Percentiles rank a stretch among this genome's conserved stretches.
Conservation (phyloP, 768 basidiomycete species). For the Tulasnella sp. region DNA sequence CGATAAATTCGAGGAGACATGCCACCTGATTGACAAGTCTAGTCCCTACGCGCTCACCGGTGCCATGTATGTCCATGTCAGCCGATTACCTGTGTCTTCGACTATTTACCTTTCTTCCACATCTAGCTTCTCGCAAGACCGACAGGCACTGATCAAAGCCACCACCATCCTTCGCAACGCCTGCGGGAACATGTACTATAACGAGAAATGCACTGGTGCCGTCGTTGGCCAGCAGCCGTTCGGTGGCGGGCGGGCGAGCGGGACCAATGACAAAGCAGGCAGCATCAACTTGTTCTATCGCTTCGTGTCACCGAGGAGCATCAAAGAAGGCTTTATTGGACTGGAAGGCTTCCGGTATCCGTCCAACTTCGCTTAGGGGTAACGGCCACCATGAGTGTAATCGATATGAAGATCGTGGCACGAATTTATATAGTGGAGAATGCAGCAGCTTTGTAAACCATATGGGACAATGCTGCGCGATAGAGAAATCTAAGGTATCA, state of each 20-base stretch:
- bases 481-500: too few relatives aligned
- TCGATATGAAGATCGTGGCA: background rate
- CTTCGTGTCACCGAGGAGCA: constrained; percentile 79
- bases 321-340: constrained; percentile 94
- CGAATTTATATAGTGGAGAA: background rate
- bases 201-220: constrained; percentile 97
- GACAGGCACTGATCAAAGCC: constrained; percentile 67
- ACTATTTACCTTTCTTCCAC: too few relatives aligned
- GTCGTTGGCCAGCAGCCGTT: constrained; percentile 98
- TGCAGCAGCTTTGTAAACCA: background rate
- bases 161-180: constrained; percentile 79
- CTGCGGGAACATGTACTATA: constrained; percentile 96
- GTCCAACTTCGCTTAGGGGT: constrained; percentile 56
- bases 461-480: too few relatives aligned
- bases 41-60: constrained; percentile 92
- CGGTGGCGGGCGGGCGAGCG: constrained; percentile 83
- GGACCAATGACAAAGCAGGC: constrained; percentile 97
- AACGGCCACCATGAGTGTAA: background rate
- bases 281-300: constrained; percentile 68
- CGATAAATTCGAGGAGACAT: constrained; percentile 71
- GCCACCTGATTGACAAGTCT: constrained; percentile 76
- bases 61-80: constrained; percentile 54
- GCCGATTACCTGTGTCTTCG: background rate
- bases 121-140: constrained; percentile 81
- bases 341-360: constrained; percentile 77